phyloP scores from a whole-genome alignment of 2,329 filamentous ascomycete species.

The Pseudocercospora fuligena region DNA sequence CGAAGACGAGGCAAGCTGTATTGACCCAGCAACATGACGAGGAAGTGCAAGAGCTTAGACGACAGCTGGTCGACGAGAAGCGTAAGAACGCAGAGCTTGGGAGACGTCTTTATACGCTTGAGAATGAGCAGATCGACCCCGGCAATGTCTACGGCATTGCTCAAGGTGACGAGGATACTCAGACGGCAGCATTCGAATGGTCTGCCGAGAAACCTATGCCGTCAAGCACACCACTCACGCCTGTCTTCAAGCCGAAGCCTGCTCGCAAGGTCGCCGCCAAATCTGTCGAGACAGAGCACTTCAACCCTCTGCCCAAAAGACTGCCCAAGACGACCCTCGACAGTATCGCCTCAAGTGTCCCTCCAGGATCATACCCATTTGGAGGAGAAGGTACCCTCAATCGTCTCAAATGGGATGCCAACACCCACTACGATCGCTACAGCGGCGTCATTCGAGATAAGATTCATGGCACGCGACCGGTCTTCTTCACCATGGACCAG shows the following conservation, averaged over 20 bases:
- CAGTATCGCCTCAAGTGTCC: not conserved
- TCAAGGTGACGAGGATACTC: not conserved
- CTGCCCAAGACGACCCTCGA: not conserved
- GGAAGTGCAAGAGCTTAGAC: not conserved
- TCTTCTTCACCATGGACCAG: not conserved
- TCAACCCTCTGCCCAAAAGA: not conserved
- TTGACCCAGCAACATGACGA: not conserved
- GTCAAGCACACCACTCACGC: not conserved
- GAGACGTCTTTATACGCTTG: not conserved
- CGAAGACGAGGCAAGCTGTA: too few relatives aligned
- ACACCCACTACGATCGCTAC: not conserved
- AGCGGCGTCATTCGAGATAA: not conserved
- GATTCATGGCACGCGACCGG: not conserved
- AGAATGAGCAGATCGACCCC: slow-evolving; percentile 11
- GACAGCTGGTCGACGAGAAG: slow-evolving; percentile 6
- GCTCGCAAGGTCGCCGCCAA: not conserved
- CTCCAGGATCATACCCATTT: not conserved
- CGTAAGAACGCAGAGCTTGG: not conserved
- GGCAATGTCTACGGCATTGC: not conserved
- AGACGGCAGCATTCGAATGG: not conserved
- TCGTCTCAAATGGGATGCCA: not conserved
- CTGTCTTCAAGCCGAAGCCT: not conserved
- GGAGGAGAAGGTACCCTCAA: too few relatives aligned
- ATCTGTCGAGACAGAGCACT: not conserved
- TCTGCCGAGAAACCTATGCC: not conserved